Percentiles rank a stretch among this genome's conserved stretches.
Conservation (phyloP, 2,329 filamentous ascomycete genomes). For the Diaporthe longicolla region DNA sequence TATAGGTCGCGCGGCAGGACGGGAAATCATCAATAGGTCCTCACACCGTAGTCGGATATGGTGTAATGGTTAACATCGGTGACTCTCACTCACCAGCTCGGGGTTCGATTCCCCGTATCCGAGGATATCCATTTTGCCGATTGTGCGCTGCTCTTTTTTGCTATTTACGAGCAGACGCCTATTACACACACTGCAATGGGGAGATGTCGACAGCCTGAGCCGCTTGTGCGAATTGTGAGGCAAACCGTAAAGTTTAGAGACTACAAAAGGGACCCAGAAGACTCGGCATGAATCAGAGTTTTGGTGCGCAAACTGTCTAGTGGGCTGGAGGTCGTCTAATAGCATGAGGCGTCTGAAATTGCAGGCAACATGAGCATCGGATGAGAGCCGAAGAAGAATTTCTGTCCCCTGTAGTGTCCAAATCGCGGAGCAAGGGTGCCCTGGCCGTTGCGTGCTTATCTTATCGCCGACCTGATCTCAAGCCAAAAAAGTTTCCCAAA, state of each 20-base stretch:
- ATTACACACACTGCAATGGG: not conserved
- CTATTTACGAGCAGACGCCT: not conserved
- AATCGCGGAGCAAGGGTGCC: not conserved
- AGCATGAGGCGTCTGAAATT: not conserved
- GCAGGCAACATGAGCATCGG: not conserved
- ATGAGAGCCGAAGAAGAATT: not conserved
- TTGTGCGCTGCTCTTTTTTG: not conserved
- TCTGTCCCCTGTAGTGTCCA: not conserved
- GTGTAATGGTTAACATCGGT: slow-evolving; percentile 4
- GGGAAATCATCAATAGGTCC: not conserved
- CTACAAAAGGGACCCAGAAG: not conserved
- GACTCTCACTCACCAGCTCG: slow-evolving; percentile 2
- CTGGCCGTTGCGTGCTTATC: not conserved
- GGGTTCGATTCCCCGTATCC: slow-evolving; percentile 1
- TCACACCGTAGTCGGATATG: slow-evolving; percentile 3
- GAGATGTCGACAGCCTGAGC: not conserved
- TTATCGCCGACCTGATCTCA: slow-evolving; percentile 10
- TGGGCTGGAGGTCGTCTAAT: not conserved
- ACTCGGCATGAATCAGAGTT: not conserved
- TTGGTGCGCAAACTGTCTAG: not conserved
- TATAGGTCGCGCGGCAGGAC: not conserved
- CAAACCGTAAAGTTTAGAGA: no score
- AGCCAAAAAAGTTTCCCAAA: slow-evolving; percentile 33
- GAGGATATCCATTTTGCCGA: not conserved
- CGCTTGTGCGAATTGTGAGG: not conserved